Percentiles rank a stretch among this genome's conserved stretches.
Conservation (phyloP, 1,284 basidiomycete genomes). For the Trametes hirsuta region DNA sequence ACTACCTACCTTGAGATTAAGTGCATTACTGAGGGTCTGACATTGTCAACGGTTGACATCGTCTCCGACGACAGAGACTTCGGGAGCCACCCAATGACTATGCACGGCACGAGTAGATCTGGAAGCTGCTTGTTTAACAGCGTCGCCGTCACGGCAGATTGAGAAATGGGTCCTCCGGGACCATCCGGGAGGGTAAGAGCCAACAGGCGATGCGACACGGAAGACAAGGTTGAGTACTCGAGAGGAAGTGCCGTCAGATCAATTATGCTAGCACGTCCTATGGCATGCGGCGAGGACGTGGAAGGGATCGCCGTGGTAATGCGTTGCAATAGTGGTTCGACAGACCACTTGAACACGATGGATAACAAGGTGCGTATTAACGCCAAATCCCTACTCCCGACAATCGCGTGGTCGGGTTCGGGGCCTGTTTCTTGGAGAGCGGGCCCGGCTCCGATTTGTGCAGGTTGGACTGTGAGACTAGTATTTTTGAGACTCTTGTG, state of each 20-base stretch:
- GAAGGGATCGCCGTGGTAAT: slow-evolving; percentile 48
- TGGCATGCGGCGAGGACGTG: slow-evolving; percentile 20
- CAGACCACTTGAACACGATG: slow-evolving; percentile 72
- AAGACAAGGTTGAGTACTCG: slow-evolving; percentile 47
- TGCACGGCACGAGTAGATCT: slow-evolving; percentile 59
- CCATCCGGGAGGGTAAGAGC: slow-evolving; percentile 55
- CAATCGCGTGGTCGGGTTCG: slow-evolving; percentile 3
- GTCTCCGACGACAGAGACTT: slow-evolving; percentile 48
- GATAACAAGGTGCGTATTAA: slow-evolving; percentile 65
- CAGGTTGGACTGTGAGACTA: slow-evolving; percentile 15
- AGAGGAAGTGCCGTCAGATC: slow-evolving; percentile 46
- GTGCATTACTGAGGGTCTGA: slow-evolving; percentile 54
- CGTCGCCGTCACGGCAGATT: slow-evolving; percentile 62
- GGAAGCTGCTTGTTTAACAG: slow-evolving; percentile 60
- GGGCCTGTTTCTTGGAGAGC: neutral
- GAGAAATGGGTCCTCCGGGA: slow-evolving; percentile 45
- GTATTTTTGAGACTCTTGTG: slow-evolving; percentile 46
- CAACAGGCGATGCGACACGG: slow-evolving; percentile 47
- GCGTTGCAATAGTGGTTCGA: slow-evolving; percentile 52
- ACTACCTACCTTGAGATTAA: slow-evolving; percentile 46
- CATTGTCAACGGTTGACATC: slow-evolving; percentile 37
- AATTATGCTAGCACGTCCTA: slow-evolving; percentile 40
- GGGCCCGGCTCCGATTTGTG: neutral
- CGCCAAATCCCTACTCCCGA: slow-evolving; percentile 69
- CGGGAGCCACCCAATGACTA: slow-evolving; percentile 74